A percentile compares a stretch with the other conserved stretches of the same genome.
phyloP scores from a whole-genome alignment of 1,139 yeast genomes.

The Pichia sp. region DNA sequence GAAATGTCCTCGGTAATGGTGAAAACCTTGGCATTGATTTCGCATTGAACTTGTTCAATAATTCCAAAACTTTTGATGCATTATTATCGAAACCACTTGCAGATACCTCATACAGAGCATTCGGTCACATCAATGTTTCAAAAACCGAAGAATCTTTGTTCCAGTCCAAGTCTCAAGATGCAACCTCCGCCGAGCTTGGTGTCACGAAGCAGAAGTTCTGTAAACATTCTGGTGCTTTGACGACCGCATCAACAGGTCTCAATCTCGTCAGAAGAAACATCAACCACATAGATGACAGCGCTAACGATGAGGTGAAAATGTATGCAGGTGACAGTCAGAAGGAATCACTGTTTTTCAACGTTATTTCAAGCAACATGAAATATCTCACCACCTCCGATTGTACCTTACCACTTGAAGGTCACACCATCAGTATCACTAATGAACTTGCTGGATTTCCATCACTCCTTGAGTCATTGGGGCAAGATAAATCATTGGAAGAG shows the following conservation, averaged over 20 bases:
- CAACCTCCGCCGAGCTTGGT: conserved; percentile 37
- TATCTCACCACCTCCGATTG: conserved; percentile 29
- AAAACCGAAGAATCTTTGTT: conserved; percentile 16
- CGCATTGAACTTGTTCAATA: conserved; percentile 15
- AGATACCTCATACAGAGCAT: conserved; percentile 23
- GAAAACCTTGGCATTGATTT: conserved; percentile 21
- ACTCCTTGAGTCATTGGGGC: conserved; percentile 6
- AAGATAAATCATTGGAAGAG: conserved; percentile 5
- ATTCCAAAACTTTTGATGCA: conserved; percentile 16
- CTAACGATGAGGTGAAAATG: conserved; percentile 30
- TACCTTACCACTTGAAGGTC: conserved; percentile 23
- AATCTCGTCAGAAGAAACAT: conserved; percentile 37
- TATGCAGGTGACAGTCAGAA: conserved; percentile 29
- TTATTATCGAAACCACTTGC: conserved; percentile 25
- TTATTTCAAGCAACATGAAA: conserved; percentile 18
- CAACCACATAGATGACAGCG: conserved; percentile 37
- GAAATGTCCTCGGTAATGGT: conserved; percentile 27
- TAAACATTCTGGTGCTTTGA: conserved; percentile 7
- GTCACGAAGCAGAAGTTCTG: conserved; percentile 24
- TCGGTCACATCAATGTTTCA: conserved; percentile 18
- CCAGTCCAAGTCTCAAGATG: conserved; percentile 24
- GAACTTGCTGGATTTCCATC: conserved; percentile 25
- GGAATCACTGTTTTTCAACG: conserved; percentile 21
- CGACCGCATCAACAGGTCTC: conserved; percentile 30
- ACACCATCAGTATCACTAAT: conserved; percentile 16